These are phyloP conservation scores for Russula virescens DNA, from an alignment of 768 basidiomycete genomes.

Conservation along the genomic window DNA sequence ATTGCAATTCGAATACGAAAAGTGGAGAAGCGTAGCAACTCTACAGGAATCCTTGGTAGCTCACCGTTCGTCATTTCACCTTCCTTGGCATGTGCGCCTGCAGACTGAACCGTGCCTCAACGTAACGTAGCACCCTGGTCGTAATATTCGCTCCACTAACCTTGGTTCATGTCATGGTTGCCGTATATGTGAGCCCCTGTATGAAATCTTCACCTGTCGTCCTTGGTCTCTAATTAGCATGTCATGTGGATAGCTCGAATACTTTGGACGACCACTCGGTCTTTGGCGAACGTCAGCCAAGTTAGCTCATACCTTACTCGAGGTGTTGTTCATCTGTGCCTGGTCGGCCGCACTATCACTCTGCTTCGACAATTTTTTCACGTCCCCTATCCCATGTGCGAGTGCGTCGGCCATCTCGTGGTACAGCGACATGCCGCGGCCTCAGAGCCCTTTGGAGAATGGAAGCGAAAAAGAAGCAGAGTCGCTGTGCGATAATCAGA, in stretches of 20 bases:
- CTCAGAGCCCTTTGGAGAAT: slow-evolving; percentile 37
- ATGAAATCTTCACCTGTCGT: slow-evolving; percentile 3
- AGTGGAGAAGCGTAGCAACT: slow-evolving; percentile 43
- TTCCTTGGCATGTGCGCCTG: slow-evolving; percentile 40
- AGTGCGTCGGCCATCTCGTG: slow-evolving; percentile 53
- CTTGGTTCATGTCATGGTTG: slow-evolving; percentile 76
- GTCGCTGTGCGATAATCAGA: slow-evolving; percentile 65
- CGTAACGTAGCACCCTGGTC: slow-evolving; percentile 56
- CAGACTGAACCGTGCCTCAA: background rate
- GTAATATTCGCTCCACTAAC: slow-evolving; percentile 84
- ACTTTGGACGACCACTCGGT: slow-evolving; percentile 89
- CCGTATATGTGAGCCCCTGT: slow-evolving; percentile 66
- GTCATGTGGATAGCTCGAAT: slow-evolving; percentile 64
- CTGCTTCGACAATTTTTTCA: slow-evolving; percentile 89
- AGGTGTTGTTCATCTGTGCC: slow-evolving; percentile 88
- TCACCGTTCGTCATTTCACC: slow-evolving; percentile 37
- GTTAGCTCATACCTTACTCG: slow-evolving; percentile 78
- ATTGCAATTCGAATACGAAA: slow-evolving; percentile 71
- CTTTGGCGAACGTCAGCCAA: slow-evolving; percentile 87
- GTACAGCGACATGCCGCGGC: slow-evolving; percentile 64
- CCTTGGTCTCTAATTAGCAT: slow-evolving; percentile 19
- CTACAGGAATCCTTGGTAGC: slow-evolving; percentile 72
- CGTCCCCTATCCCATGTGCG: slow-evolving; percentile 75
- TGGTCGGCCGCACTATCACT: slow-evolving; percentile 89
- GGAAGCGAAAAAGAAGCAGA: slow-evolving; percentile 46